These are phyloP conservation scores for Naegleria gruberi DNA, from an alignment of 208 protist genomes.

Conservation along the genomic window DNA sequence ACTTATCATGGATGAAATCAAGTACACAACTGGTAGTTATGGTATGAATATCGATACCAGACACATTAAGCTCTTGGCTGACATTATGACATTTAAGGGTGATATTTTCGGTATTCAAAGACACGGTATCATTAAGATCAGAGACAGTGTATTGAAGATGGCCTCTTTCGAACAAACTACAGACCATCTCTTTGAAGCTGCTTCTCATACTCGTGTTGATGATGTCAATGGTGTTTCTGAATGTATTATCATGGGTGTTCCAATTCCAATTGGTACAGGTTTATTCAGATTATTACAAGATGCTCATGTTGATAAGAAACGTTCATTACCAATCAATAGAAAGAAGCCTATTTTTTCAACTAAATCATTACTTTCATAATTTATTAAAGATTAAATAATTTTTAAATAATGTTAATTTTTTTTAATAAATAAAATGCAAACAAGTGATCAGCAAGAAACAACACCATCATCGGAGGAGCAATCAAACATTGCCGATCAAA, in stretches of 20 bases:
- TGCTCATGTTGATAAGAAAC: not conserved
- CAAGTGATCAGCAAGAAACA: too few relatives aligned
- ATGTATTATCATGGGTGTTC: constrained; percentile 96
- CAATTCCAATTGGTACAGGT: constrained; percentile 88
- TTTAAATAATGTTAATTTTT: too few relatives aligned
- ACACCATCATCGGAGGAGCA: too few relatives aligned
- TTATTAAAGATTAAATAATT: not conserved
- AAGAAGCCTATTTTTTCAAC: not conserved
- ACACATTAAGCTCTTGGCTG: constrained; percentile 95
- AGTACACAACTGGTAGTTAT: constrained; percentile 86
- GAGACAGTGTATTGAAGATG: constrained; percentile 94
- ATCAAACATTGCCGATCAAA: too few relatives aligned
- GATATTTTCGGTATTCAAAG: constrained; percentile 96
- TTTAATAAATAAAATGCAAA: too few relatives aligned
- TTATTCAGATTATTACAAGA: constrained; percentile 76
- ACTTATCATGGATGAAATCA: constrained; percentile 92
- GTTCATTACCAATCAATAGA: not conserved
- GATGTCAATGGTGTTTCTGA: constrained; percentile 83
- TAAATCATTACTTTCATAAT: not conserved
- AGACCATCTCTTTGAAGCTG: constrained; percentile 98
- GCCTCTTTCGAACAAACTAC: constrained; percentile 99
- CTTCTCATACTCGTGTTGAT: constrained; percentile 72
- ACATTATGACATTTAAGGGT: constrained; percentile 97
- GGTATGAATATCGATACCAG: constrained; percentile 93
- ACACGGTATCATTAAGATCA: constrained; percentile 98